These are phyloP conservation scores for Diplodia mutila DNA, from an alignment of 2,329 filamentous ascomycete species.

Conservation along the genomic window DNA sequence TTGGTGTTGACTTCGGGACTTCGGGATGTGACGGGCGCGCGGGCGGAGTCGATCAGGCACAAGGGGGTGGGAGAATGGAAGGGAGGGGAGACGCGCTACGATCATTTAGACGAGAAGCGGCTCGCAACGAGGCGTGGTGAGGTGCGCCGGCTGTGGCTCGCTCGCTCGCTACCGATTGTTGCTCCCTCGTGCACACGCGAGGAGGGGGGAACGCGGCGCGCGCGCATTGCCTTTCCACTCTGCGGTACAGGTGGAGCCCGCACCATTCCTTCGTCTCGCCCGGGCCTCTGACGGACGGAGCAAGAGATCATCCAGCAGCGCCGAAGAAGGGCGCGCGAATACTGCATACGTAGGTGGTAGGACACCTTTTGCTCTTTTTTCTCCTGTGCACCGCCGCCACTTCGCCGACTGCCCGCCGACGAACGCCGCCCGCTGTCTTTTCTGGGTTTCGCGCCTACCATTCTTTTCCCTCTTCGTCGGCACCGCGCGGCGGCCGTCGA, in stretches of 20 bases:
- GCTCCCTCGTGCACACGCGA: not conserved
- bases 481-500: not conserved
- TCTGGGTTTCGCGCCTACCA: not conserved
- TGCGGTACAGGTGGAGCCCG: not conserved
- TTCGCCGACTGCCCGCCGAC: not conserved
- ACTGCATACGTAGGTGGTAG: not conserved
- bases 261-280: constrained; percentile 13
- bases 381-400: not conserved
- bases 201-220: not conserved
- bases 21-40: not conserved
- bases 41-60: constrained; percentile 17
- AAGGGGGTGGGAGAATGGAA: not conserved
- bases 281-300: not conserved
- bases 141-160: not conserved
- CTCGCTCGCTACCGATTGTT: not conserved
- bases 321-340: not conserved
- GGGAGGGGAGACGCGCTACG: not conserved
- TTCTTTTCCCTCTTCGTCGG: not conserved
- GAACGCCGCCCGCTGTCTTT: not conserved
- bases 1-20: constrained; percentile 7
- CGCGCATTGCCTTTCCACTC: not conserved
- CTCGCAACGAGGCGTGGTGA: not conserved
- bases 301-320: not conserved
- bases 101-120: not conserved
- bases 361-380: not conserved